Percentiles rank a stretch among this genome's conserved stretches.
phyloP scores from a whole-genome alignment of 1,284 basidiomycete genomes.

The Xerocomus nothofagi region DNA sequence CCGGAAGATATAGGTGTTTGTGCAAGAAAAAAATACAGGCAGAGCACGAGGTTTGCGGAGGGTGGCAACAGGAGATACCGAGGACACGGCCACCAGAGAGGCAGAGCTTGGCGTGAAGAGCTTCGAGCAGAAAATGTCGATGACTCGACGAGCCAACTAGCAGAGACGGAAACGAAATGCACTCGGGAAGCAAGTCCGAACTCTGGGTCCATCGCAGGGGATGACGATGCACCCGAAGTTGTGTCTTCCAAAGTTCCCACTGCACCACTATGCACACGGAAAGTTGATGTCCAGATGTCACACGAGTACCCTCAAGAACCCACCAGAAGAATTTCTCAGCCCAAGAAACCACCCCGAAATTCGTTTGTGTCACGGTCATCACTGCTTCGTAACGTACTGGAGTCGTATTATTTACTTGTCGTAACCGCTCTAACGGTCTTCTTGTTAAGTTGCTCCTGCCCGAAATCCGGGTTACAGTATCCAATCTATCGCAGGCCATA shows the following conservation, averaged over 20 bases:
- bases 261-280: slow-evolving; percentile 1
- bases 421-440: slow-evolving; percentile 16
- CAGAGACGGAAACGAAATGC: not conserved
- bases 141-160: not conserved
- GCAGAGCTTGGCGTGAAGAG: slow-evolving; percentile 34
- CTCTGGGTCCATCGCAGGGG: slow-evolving; percentile 24
- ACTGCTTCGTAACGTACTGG: slow-evolving; percentile 69
- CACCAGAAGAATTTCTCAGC: slow-evolving; percentile 42
- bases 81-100: slow-evolving; percentile 23
- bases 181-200: slow-evolving; percentile 4
- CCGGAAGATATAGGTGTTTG: slow-evolving; percentile 45
- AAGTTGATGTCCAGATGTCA: slow-evolving; percentile 3
- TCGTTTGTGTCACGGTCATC: slow-evolving; percentile 68
- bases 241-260: slow-evolving; percentile 55
- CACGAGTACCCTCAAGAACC: slow-evolving; percentile 5
- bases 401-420: not conserved
- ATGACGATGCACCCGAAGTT: slow-evolving; percentile 57
- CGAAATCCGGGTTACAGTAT: slow-evolving; percentile 88
- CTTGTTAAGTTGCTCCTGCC: slow-evolving; percentile 70
- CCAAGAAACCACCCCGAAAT: slow-evolving; percentile 57
- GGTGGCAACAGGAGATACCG: slow-evolving; percentile 4
- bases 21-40: slow-evolving; percentile 37
- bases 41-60: slow-evolving; percentile 14
- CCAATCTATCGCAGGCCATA: slow-evolving; percentile 92
- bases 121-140: not conserved